These are phyloP conservation scores for Eudorina sp. DNA, from an alignment of 139 green algal species.

Conservation along the genomic window DNA sequence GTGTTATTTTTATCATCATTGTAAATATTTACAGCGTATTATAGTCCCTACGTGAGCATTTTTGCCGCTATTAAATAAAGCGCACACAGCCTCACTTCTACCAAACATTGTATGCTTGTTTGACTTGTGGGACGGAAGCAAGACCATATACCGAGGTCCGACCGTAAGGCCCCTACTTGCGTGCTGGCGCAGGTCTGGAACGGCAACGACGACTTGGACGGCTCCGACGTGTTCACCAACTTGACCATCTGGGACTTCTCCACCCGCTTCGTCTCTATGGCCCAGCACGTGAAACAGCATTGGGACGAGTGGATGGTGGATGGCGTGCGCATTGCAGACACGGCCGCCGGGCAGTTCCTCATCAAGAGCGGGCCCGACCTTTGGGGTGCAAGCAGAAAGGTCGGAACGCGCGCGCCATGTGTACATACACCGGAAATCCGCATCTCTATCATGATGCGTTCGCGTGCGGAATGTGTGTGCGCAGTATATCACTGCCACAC, in stretches of 20 bases:
- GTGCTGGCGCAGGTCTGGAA: not conserved
- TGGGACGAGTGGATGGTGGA: not conserved
- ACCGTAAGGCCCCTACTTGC: not conserved
- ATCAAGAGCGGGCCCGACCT: slow-evolving; percentile 22
- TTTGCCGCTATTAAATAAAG: no score
- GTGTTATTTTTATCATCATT: no score
- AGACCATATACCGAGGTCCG: no score
- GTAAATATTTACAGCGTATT: no score
- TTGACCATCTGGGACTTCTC: slow-evolving; percentile 23
- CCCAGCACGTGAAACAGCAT: not conserved
- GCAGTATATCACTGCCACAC: not conserved
- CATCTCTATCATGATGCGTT: no score
- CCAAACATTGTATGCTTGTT: no score
- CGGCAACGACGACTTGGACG: not conserved
- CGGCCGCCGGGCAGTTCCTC: slow-evolving; percentile 7
- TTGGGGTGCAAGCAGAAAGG: not conserved
- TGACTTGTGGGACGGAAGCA: no score
- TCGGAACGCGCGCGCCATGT: not conserved
- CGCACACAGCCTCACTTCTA: no score
- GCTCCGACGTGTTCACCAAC: not conserved
- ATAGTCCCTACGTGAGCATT: no score
- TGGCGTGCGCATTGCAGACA: not conserved
- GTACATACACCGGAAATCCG: not conserved
- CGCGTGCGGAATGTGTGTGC: not conserved
- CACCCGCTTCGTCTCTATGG: not conserved